These are phyloP conservation scores for Cercospora zeae-maydis DNA, from an alignment of 2,329 filamentous ascomycete genomes.

Conservation along the genomic window DNA sequence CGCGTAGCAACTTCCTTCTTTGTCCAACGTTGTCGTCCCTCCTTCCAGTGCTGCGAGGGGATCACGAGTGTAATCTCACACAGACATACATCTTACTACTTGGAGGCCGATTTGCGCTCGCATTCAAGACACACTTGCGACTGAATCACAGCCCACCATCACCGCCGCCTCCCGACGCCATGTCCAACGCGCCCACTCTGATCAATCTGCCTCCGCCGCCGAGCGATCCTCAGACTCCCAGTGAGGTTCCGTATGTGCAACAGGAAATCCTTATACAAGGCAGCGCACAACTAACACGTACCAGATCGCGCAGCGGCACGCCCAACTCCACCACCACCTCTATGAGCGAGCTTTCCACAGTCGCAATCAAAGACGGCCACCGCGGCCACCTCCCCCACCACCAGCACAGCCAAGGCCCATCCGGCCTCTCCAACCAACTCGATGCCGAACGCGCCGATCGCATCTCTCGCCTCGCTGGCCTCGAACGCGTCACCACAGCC, in stretches of 20 bases:
- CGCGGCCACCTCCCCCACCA: slow-evolving; percentile 69
- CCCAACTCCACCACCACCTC: slow-evolving; percentile 91
- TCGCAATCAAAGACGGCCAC: slow-evolving; percentile 94
- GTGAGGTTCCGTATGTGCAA: slow-evolving; percentile 73
- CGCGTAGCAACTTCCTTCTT: background rate
- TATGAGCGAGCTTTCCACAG: slow-evolving; percentile 85
- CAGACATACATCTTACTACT: background rate
- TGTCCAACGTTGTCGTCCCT: background rate
- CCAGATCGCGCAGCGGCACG: slow-evolving; percentile 63
- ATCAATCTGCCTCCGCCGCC: slow-evolving; percentile 81
- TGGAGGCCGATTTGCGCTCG: background rate
- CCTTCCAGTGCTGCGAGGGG: background rate
- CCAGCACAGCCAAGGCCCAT: slow-evolving; percentile 44
- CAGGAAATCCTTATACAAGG: background rate
- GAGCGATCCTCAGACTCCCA: slow-evolving; percentile 80
- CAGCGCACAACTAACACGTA: slow-evolving; percentile 1
- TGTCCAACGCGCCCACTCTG: slow-evolving; percentile 58
- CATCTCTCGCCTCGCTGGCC: slow-evolving; percentile 89
- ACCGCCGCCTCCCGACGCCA: slow-evolving; percentile 18
- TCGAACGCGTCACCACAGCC: slow-evolving; percentile 79
- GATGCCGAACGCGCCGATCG: slow-evolving; percentile 63
- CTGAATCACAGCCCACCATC: background rate
- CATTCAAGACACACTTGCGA: background rate
- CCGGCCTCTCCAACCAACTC: slow-evolving; percentile 53
- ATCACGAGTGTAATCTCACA: background rate